Evolutionary conservation across 768 basidiomycete species (phyloP).

Genomic region (Rhodocollybia butyracea): DNA sequence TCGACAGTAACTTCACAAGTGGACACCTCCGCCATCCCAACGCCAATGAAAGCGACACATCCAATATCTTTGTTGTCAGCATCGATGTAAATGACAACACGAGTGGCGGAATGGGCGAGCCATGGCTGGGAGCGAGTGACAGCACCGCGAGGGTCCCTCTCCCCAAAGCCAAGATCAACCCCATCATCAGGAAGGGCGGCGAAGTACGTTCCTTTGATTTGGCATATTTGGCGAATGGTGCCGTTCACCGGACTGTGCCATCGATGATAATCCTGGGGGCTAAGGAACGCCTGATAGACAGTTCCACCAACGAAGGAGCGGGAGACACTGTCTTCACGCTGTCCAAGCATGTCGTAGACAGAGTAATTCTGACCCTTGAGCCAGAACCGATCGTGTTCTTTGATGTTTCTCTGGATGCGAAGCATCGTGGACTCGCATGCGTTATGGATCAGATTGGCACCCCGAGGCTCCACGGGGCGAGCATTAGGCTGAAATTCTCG

Average conservation of each 20-base stretch:
- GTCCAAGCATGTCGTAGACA: conserved; percentile 39
- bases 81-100: conserved; percentile 33
- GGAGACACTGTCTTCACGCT: conserved; percentile 24
- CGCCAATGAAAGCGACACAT: conserved; percentile 33
- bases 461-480: conserved; percentile 29
- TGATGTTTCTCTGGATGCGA: conserved; percentile 28
- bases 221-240: conserved; percentile 23
- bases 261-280: conserved; percentile 44
- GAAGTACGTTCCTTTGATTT: conserved; percentile 43
- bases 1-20: conserved; percentile 42
- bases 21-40: conserved; percentile 51
- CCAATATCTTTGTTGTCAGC: conserved; percentile 34
- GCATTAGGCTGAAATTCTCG: conserved; percentile 29
- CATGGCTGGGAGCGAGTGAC: conserved; percentile 15
- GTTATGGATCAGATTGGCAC: conserved; percentile 29
- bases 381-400: conserved; percentile 42
- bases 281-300: conserved; percentile 45
- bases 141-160: conserved; percentile 1
- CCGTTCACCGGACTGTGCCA: conserved; percentile 49
- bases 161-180: conserved; percentile 1
- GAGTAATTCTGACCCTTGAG: conserved; percentile 49
- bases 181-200: conserved; percentile 22
- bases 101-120: conserved; percentile 34
- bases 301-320: conserved; percentile 39
- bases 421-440: conserved; percentile 44